Evolutionary conservation across 2,329 filamentous ascomycete species (phyloP), one percentile per base, ranked within the genome.

Genomic region (Cytospora leucostoma): DNA sequence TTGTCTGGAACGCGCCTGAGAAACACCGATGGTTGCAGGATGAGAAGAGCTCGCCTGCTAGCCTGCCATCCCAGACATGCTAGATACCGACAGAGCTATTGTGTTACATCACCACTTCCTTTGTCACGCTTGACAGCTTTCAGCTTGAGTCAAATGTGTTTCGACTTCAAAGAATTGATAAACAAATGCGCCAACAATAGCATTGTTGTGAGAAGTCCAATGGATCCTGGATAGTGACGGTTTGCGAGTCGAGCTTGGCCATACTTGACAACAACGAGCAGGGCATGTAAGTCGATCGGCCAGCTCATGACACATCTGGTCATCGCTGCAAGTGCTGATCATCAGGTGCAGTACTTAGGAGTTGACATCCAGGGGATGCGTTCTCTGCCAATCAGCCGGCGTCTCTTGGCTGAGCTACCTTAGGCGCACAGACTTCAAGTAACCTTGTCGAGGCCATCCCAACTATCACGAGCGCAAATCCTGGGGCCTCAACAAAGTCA

Each of bases 31-130:
- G 10, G 4, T 27, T 10, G 21, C 15, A 21, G 27, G 15, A 40
- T 35, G 13, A 38, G 38, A 32, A 34, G 49, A 61, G 54, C 33
- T 47, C 12, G 11, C 34, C n/a, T 38, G 51, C 58, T 61, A 61
- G 58, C 19, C 32, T 11, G 38, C 12, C 15, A 21, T 54, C 32
- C 54, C n/a, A n/a, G 38, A 17, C 15, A 21, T 54, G 38, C 54
- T 32, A n/a, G 19, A 51, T 19, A 47, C 55, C 32, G 61, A 59
- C 35, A 63, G 12, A 33, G 38, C 32, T 15, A 12, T 51, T 37
- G 34, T 54, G 62, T 65, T 65, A 56, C 63, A 65, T 65, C 63
- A 65, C 59, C 51, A 65, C 40, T 64, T 10, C 32, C 33, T 53
- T 51, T 44, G 44, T 17, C 11, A 51, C 27, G 27, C 50, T 37